Base-by-base conservation (phyloP, 345 rosid genomes). In the Bruguiera parviflora region DNA sequence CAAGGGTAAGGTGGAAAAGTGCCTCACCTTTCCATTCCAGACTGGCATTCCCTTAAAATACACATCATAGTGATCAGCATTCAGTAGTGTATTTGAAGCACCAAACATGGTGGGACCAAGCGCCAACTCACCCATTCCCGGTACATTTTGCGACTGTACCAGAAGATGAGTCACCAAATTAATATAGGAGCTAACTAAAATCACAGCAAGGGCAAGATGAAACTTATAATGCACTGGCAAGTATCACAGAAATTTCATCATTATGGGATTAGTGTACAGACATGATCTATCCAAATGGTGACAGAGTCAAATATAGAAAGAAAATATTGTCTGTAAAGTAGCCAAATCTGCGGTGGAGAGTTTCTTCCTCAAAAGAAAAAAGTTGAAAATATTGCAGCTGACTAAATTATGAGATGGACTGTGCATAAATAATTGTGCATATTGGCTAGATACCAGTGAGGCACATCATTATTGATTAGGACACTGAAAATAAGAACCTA, bases 121-220 rank as follows among this genome's bases (percentile, higher is more conserved):
- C 22, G 99, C 97, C 73, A 95, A 76, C 71, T 95, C 99, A 24
- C 99, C 99, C 72, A 87, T 86, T 63, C 91, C 96, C 5, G 82
- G 77, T 43, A 32, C 74, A 63, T 83, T 73, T 78, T 77, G 77
- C 59, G 99, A 89, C 99, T 95, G 78, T 21, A 75, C 52, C 76
- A 43, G 76, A 67, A 76, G 49, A 33, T 56, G 22, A 70, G n/a
- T 73, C 32, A 53, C 32, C 35, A 61, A 37, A 56, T 39, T 56
- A 22, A 56, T 56, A 56, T 3, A 56, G 28, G 11, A 56, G 18
- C 61, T 10, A 21, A 24, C n/a, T 60, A 46, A 37, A 61, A 52
- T n/a, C 37, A 28, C 39, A 21, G 2, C 8, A 22, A 70, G n/a
- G 22, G 33, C 37, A 16, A 21, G 20, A 33, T 49, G 18, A 29